Base-by-base conservation (phyloP, 192 early-diverging fungal genomes). In the Funneliformis geosporum region DNA sequence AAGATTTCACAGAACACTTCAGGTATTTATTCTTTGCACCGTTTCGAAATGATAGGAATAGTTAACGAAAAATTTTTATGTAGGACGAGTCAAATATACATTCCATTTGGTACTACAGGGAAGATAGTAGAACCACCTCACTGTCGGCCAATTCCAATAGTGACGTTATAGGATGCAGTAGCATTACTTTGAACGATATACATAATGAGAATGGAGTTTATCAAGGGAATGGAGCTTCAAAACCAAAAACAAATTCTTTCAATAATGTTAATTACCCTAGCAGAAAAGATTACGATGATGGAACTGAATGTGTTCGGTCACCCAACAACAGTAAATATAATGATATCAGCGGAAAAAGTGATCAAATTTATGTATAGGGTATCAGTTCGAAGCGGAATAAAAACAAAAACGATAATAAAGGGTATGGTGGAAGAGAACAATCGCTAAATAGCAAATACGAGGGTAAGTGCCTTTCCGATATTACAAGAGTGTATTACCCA, bases 1-100 rank as follows among this genome's bases (percentile, higher is more conserved):
- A 39, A 44, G 60, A 44, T 4, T 76, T 76, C 61, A 64, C 64
- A 62, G 74, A 76, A 76, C 74, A 60, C 40, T 76, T 64, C 74
- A 76, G 61, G 74, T 76, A 76, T 76, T 76, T 76, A 42, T 62
- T 42, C 42, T 40, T 76, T 76, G 60, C 60, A 64, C 39, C 64
- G 64, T 76, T 76, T 64, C 61, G 74, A 76, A 76, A 64, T 76
- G 60, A 60, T 76, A 76, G 71, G 71, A 43, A 76, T 46, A 76
- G 75, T 60, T 46, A 64, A 42, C 39, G 61, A 76, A 76, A 76
- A 60, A 33, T 76, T 76, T 76, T 70, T 71, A 59, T 73, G 4
- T 73, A 73, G 72, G 5, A 33, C 1, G 27, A 59, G 6, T 44
- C 72, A 0, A 59, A 73, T 33, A 38, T 73, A 73, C 4, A 7